Conservation (phyloP, 257 asterid species). For the Fraxinus excelsior region DNA sequence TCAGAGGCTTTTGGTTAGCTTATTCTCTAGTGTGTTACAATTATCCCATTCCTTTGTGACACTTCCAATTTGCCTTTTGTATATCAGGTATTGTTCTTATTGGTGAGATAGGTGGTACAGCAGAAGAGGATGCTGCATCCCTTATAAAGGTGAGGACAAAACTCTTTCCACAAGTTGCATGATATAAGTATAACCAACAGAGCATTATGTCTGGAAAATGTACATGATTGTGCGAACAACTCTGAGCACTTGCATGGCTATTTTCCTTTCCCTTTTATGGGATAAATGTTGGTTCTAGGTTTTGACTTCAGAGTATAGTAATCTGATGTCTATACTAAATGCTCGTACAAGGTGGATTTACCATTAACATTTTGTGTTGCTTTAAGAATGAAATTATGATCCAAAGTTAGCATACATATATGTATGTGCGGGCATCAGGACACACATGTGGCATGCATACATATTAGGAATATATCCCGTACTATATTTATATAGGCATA, state of each 20-base stretch:
- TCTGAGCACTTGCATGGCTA: neutral
- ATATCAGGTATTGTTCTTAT: slow-evolving; percentile 82
- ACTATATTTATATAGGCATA: neutral
- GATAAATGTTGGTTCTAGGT: neutral
- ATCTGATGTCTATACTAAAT: neutral
- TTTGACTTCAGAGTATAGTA: neutral
- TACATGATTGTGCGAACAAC: slow-evolving; percentile 4
- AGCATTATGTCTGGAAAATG: neutral
- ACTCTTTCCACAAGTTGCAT: slow-evolving; percentile 13
- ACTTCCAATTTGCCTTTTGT: slow-evolving; percentile 9
- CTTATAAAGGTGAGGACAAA: slow-evolving; percentile 69
- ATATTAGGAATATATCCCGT: neutral
- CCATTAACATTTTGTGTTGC: neutral
- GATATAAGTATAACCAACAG: neutral
- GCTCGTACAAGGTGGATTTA: neutral
- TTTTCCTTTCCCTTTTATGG: slow-evolving; percentile 9
- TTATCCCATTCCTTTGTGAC: neutral
- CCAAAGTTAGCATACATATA: no score
- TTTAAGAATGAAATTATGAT: neutral
- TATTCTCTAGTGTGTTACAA: neutral
- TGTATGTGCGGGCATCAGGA: neutral
- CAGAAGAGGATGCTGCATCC: slow-evolving; percentile 98
- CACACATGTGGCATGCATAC: neutral
- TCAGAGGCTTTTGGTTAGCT: neutral
- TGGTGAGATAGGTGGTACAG: slow-evolving; percentile 99